phyloP scores from a whole-genome alignment of 352 stramenopile genomes.

The Pelagophyceae sp. region DNA sequence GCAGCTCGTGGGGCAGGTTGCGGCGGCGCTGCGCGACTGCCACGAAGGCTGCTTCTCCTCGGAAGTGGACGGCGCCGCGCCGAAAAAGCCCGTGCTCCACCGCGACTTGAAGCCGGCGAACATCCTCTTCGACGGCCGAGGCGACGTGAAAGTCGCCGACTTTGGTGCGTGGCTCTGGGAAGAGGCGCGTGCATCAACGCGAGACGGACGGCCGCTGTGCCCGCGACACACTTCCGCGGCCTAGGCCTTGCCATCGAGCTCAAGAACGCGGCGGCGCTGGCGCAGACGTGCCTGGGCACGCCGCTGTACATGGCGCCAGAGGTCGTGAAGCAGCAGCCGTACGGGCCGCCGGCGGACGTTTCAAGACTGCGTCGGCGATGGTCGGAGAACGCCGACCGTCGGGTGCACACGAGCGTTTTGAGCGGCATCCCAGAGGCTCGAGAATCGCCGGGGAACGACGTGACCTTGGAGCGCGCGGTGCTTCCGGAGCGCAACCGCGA shows the following conservation, averaged over 20 bases:
- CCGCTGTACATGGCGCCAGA: constrained; percentile 41
- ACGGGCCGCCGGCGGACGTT: constrained; percentile 18
- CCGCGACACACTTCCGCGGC: no score
- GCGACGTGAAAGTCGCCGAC: constrained; percentile 13
- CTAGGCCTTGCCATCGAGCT: constrained; percentile 32
- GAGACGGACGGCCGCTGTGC: no score
- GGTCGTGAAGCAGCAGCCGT: constrained; percentile 31
- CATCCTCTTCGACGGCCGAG: constrained; percentile 9
- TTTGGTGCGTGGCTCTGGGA: constrained; percentile 19
- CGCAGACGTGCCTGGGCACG: constrained; percentile 33
- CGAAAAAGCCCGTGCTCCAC: constrained; percentile 33
- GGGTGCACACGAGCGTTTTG: background rate
- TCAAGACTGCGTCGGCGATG: no score
- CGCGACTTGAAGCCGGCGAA: constrained; percentile 39
- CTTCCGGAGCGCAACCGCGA: background rate
- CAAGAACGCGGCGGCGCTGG: constrained; percentile 31
- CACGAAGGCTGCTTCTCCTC: background rate
- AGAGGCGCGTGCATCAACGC: no score
- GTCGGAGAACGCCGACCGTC: no score
- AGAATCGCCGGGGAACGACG: background rate
- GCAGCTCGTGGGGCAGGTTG: background rate
- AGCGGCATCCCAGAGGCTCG: background rate
- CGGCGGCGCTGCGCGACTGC: background rate
- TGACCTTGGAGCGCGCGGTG: background rate
- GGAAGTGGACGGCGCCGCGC: background rate